phyloP scores from a whole-genome alignment of 2,329 filamentous ascomycete genomes.

The Phaeoacremonium minimum region DNA sequence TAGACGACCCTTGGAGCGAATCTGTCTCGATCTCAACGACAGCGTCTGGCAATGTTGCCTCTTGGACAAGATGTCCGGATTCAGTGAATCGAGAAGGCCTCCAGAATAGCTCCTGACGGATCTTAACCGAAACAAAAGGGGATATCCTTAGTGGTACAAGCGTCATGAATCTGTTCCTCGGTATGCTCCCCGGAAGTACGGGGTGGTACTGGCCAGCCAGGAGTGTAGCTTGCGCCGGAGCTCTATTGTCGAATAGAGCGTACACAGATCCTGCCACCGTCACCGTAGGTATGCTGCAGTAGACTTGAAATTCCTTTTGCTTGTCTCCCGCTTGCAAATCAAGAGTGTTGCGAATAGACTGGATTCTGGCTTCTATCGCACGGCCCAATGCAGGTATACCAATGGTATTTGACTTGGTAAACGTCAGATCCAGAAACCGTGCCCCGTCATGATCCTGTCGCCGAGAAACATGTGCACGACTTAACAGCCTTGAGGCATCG shows the following conservation, averaged over 20 bases:
- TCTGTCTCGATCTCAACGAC: constrained; percentile 31
- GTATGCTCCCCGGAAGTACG: constrained; percentile 27
- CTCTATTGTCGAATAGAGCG: constrained; percentile 18
- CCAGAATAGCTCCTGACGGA: constrained; percentile 33
- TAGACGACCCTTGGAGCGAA: constrained; percentile 29
- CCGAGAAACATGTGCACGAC: constrained; percentile 4
- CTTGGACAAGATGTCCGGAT: background rate
- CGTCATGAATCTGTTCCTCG: constrained; percentile 27
- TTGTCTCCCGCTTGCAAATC: constrained; percentile 31
- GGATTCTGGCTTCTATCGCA: constrained; percentile 17
- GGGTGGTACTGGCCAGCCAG: constrained; percentile 34
- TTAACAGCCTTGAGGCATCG: constrained; percentile 19
- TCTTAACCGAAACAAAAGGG: constrained; percentile 28
- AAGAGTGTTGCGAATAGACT: constrained; percentile 7
- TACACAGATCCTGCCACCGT: constrained; percentile 35
- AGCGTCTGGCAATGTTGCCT: constrained; percentile 14
- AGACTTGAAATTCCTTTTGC: constrained; percentile 31
- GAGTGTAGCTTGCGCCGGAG: constrained; percentile 23
- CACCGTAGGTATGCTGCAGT: constrained; percentile 17
- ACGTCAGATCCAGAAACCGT: constrained; percentile 29
- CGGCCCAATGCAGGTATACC: constrained; percentile 25
- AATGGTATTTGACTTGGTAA: constrained; percentile 31
- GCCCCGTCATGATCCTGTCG: constrained; percentile 5
- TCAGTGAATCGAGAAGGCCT: constrained; percentile 1
- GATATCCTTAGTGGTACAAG: constrained; percentile 31